Evolutionary conservation across 2,329 filamentous ascomycete species (phyloP).

Genomic region (Aspergillus tubingensis): DNA sequence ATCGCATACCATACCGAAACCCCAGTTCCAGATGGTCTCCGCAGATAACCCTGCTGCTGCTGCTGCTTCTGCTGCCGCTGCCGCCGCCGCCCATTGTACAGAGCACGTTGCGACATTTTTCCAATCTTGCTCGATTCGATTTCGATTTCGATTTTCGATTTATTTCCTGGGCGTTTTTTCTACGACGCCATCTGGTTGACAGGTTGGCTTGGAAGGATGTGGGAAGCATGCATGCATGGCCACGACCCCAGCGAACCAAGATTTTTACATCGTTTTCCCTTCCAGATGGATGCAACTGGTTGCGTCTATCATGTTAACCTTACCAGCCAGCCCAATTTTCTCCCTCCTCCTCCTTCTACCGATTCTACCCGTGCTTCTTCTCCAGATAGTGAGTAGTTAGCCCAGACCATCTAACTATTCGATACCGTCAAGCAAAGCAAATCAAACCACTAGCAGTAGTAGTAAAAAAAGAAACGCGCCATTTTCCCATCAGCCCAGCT

Average conservation of each 20-base stretch:
- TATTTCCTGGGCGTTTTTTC: neutral
- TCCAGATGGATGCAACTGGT: neutral
- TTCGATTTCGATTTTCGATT: conserved; percentile 2
- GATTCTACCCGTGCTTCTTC: neutral
- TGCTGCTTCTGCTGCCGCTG: no score
- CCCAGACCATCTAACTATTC: neutral
- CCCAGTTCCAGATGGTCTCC: no score
- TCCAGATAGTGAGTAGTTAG: neutral
- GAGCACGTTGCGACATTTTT: neutral
- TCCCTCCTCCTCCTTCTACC: neutral
- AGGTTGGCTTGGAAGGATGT: conserved; percentile 6
- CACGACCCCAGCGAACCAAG: conserved; percentile 5
- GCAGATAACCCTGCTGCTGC: no score
- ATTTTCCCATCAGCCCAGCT: neutral
- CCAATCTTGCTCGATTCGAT: conserved; percentile 4
- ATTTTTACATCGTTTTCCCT: neutral
- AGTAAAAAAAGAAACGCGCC: neutral
- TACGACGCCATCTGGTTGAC: conserved; percentile 15
- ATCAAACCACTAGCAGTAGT: no score
- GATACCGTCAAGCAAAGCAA: neutral
- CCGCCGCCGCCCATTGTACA: no score
- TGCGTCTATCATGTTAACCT: neutral
- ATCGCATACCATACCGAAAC: no score
- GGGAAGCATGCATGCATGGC: conserved; percentile 5
- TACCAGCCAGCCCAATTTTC: neutral